phyloP scores from a whole-genome alignment of 306 rosid genomes.

The Pachyrhizus erosus region DNA sequence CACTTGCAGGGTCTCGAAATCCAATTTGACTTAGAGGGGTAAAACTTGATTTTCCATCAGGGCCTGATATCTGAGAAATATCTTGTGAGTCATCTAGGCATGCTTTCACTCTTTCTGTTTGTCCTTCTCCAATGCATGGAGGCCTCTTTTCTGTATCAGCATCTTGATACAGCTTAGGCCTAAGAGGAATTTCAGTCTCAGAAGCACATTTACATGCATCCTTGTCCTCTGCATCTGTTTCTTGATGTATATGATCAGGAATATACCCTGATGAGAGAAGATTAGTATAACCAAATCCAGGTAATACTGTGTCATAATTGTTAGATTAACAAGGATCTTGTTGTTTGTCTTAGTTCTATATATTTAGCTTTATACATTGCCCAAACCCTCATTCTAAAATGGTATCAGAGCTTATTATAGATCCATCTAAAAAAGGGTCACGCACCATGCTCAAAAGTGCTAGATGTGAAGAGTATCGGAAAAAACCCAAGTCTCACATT shows the following conservation, averaged over 20 bases:
- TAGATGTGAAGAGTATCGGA: too few species aligned
- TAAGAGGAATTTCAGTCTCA: constrained; percentile 40
- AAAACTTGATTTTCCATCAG: constrained; percentile 64
- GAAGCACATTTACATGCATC: constrained; percentile 38
- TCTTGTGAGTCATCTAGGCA: constrained; percentile 54
- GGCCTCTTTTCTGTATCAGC: constrained; percentile 46
- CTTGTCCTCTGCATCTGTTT: constrained; percentile 44
- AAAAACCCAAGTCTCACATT: too few species aligned
- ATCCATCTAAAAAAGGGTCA: too few species aligned
- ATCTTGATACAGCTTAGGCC: constrained; percentile 50
- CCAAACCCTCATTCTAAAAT: too few species aligned
- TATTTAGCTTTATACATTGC: constrained; percentile 16
- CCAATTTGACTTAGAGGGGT: constrained; percentile 96
- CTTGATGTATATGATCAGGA: constrained; percentile 45
- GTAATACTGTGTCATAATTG: constrained; percentile 38
- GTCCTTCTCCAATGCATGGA: constrained; percentile 46
- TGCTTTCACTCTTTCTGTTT: constrained; percentile 48
- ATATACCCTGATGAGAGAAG: constrained; percentile 25
- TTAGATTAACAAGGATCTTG: constrained; percentile 3
- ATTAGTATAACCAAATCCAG: constrained; percentile 46
- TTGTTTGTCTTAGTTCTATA: constrained; percentile 1
- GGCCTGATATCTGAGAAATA: constrained; percentile 86
- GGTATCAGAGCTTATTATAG: too few species aligned
- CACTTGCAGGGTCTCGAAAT: constrained; percentile 84
- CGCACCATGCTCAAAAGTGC: too few species aligned